Base-by-base conservation (phyloP, 2,329 filamentous ascomycete genomes). In the Aspergillus quadricinctus region DNA sequence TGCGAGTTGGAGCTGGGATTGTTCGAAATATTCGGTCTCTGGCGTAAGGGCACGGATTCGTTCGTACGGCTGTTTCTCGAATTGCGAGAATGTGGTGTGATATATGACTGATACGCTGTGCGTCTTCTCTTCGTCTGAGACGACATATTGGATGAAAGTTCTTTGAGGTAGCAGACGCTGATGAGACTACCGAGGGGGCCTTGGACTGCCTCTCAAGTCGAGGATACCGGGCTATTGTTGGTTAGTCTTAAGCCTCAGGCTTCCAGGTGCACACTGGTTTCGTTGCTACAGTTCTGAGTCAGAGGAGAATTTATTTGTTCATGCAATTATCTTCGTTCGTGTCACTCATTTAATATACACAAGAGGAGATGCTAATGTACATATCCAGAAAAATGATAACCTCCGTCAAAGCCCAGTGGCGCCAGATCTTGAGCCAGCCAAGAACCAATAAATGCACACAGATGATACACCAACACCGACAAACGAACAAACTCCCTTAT, bases 301-400 rank as follows among this genome's bases (percentile, higher is more conserved):
- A 54, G 31, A 27, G 43, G 10, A 46, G 6, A 28, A 28, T 11
- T 9, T 21, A 17, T 37, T 43, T 23, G 17, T 50, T 35, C n/a
- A 48, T 46, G 29, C 10, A 8, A 51, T 40, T 25, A n/a, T 37
- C 41, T 55, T 45, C 19, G 27, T 48, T 50, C 53, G 35, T 54
- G 51, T 46, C 35, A 50, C 41, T 48, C 14, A 56, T 29, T 46
- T 52, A 59, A 49, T 51, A 23, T 63, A 61, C 52, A 60, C 14
- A 45, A 53, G 50, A 55, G 52, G 53, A 53, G 50, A 59, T 57
- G 50, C 37, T 59, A 59, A 58, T 46, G 28, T 61, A 61, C 58
- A 58, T 50, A 25, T 41, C 17, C 9, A 21, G 43, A 43, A 41
- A 45, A 14, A 29, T 48, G 23, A 55, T 46, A 49, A 46, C 49